phyloP scores from a whole-genome alignment of 352 stramenopile species.

The Globisporangium echinulatum region DNA sequence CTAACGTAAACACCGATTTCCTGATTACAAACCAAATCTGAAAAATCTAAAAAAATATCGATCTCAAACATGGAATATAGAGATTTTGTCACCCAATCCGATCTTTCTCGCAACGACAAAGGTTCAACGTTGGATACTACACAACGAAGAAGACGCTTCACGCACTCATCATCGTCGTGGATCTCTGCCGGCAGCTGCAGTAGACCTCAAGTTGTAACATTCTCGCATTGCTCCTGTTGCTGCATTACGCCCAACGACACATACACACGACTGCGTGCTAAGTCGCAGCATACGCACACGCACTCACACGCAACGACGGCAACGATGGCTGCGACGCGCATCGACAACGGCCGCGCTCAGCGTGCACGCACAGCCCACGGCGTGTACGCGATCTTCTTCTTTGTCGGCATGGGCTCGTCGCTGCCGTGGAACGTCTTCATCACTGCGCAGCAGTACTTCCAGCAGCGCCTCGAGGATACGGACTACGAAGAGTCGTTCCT shows the following conservation, averaged over 20 bases:
- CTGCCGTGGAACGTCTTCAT: conserved; percentile 87
- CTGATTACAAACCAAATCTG: background rate
- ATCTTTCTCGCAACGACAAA: too few species aligned
- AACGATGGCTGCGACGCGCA: background rate
- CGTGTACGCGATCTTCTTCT: conserved; percentile 73
- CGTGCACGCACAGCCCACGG: conserved; percentile 23
- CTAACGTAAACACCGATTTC: background rate
- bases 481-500: conserved; percentile 76
- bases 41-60: background rate
- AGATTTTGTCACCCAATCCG: too few species aligned
- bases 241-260: background rate
- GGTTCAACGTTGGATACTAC: too few species aligned
- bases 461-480: conserved; percentile 45
- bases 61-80: background rate
- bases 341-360: conserved; percentile 1
- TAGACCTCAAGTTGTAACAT: background rate
- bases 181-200: background rate
- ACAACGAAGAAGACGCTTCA: too few species aligned
- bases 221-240: background rate
- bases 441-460: conserved; percentile 78
- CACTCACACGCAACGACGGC: background rate
- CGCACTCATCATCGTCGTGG: background rate
- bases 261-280: background rate
- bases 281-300: too few species aligned
- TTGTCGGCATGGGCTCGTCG: conserved; percentile 66